These are phyloP conservation scores for Salinomyces thailandicus DNA, from an alignment of 2,329 filamentous ascomycete species.

Conservation along the genomic window DNA sequence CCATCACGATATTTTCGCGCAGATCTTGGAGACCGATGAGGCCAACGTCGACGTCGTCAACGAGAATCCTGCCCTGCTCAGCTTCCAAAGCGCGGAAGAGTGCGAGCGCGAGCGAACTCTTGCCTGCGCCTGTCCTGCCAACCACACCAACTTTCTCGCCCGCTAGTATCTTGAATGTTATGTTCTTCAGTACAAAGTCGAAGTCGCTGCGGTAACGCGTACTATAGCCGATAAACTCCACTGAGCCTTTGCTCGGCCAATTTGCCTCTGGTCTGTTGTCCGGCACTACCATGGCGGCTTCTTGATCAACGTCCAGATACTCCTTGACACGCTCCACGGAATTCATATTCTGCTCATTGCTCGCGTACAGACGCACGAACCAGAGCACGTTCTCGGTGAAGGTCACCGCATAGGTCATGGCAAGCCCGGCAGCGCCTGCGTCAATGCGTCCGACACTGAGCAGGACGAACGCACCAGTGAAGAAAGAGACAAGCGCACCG, in stretches of 20 bases:
- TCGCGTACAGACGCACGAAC: slow-evolving; percentile 86
- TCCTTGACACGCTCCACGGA: slow-evolving; percentile 96
- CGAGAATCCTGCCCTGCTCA: slow-evolving; percentile 75
- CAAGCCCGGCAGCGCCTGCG: slow-evolving; percentile 83
- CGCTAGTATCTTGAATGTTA: slow-evolving; percentile 77
- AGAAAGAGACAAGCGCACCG: slow-evolving; percentile 86
- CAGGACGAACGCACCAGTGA: slow-evolving; percentile 83
- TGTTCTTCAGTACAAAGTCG: slow-evolving; percentile 70
- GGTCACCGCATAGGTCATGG: slow-evolving; percentile 87
- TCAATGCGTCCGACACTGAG: slow-evolving; percentile 73
- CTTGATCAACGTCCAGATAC: slow-evolving; percentile 91
- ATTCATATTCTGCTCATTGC: slow-evolving; percentile 99
- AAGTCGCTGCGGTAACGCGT: slow-evolving; percentile 82
- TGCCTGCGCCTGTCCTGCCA: slow-evolving; percentile 87
- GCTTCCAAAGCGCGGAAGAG: slow-evolving; percentile 91
- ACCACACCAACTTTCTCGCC: slow-evolving; percentile 94
- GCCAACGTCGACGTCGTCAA: slow-evolving; percentile 85
- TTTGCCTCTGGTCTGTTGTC: slow-evolving; percentile 64
- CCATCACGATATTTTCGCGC: slow-evolving; percentile 89
- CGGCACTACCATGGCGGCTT: slow-evolving; percentile 67
- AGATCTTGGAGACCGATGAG: slow-evolving; percentile 86
- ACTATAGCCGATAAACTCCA: slow-evolving; percentile 81
- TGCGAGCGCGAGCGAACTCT: slow-evolving; percentile 87
- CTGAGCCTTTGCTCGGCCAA: slow-evolving; percentile 77
- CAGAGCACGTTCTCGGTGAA: slow-evolving; percentile 96